Evolutionary conservation across 495 filamentous ascomycete genomes (phyloP), one percentile per base, ranked within the genome.

Genomic region (Penicillium daleae): DNA sequence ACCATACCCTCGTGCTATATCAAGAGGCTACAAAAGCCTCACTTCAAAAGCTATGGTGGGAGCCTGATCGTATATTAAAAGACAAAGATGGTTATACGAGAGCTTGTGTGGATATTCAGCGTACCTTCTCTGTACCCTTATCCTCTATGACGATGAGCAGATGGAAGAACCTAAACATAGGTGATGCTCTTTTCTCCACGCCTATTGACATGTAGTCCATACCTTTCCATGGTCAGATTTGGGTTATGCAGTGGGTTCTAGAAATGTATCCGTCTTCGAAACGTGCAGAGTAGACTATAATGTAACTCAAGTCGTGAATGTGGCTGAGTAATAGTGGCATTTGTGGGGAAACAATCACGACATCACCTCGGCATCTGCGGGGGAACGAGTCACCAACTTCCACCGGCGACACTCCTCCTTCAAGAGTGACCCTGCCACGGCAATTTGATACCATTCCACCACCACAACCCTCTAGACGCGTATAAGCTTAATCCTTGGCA

Each of bases 401-500:
- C 42, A 29, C 10, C 26, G 27, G 46, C 22, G 26, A 29, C 26
- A 27, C 46, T 50, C 46, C 4, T 15, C 46, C 15, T 50, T 27
- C 9, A 15, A 8, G 22, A 50, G 19, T 9, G 2, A 31, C 9
- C 13, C 19, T 12, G 19, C 24, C 21, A 22, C 19, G 19, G 19
- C 40, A 19, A 44, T 4, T 44, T 4, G 19, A 22, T 7, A 29
- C 12, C 3, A 27, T 50, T 13, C 6, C 26, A 50, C 24, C 13
- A 13, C 46, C 24, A 29, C 46, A 17, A 27, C 2, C 9, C 24
- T 4, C 4, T 50, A 10, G 22, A 50, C 22, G 15, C 24, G 26
- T 50, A 15, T 17, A 50, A 29, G 26, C 46, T 26, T 15, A 50
- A 50, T n/a, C 10, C 46, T 50, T 50, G 46, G 46, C 53, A 55